A percentile compares a stretch with the other conserved stretches of the same genome.
Conservation (phyloP, 139 green algal genomes). For the Protoeuglena noctilucae region DNA sequence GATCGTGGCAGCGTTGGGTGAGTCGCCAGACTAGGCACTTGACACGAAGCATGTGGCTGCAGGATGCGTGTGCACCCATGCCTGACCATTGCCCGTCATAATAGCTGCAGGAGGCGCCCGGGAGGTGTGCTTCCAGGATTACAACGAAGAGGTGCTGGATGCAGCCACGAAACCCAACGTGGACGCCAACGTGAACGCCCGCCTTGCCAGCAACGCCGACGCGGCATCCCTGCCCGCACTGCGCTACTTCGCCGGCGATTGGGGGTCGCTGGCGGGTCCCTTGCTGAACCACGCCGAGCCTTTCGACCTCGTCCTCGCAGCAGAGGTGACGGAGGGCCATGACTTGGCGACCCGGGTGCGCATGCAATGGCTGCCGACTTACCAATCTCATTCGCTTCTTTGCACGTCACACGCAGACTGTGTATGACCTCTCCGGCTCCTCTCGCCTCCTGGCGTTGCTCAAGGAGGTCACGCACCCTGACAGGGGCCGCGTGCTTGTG, state of each 20-base stretch:
- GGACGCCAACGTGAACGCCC: slow-evolving; percentile 1
- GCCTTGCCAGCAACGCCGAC: not conserved
- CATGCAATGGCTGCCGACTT: too few species aligned
- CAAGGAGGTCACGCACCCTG: too few species aligned
- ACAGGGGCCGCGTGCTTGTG: slow-evolving; percentile 23
- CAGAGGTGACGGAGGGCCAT: too few species aligned
- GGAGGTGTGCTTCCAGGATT: slow-evolving; percentile 6
- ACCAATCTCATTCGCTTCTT: too few species aligned
- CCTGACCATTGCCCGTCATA: too few species aligned
- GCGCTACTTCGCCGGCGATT: slow-evolving; percentile 13
- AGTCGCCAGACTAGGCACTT: not conserved
- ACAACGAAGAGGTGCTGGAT: slow-evolving; percentile 14
- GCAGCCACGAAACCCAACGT: slow-evolving; percentile 9
- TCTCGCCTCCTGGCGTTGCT: too few species aligned
- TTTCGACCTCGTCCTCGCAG: slow-evolving; percentile 11
- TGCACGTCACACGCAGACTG: slow-evolving; percentile 22
- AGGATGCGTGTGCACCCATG: too few species aligned
- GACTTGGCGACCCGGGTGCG: too few species aligned
- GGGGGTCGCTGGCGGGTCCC: slow-evolving; percentile 1
- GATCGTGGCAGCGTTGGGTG: not conserved
- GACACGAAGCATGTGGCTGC: too few species aligned
- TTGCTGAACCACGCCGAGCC: not conserved
- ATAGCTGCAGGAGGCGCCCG: not conserved
- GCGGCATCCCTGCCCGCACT: not conserved
- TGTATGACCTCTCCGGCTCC: too few species aligned